phyloP scores from a whole-genome alignment of 495 filamentous ascomycete genomes.

The Polyplosphaeria fusca region DNA sequence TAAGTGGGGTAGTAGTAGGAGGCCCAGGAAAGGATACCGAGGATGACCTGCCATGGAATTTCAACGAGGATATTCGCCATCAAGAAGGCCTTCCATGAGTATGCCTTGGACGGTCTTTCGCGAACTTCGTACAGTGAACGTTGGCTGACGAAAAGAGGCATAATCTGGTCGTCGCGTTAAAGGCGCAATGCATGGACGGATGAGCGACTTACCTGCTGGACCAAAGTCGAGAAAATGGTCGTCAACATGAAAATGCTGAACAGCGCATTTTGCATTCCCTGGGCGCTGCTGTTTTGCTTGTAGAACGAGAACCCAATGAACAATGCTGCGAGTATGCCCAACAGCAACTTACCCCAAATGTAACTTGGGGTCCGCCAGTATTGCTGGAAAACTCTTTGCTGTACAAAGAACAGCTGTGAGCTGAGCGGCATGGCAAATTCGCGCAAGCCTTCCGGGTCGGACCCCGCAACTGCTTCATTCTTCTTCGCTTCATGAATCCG shows the following conservation, averaged over 20 bases:
- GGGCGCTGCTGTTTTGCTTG: conserved; percentile 24
- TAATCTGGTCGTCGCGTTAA: conserved; percentile 58
- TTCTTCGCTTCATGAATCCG: conserved; percentile 12
- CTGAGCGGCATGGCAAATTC: conserved; percentile 40
- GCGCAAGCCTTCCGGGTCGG: conserved; percentile 30
- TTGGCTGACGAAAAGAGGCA: conserved; percentile 80
- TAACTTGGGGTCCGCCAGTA: conserved; percentile 86
- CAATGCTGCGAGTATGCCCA: conserved; percentile 48
- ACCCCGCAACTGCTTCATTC: conserved; percentile 32
- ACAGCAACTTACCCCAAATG: conserved; percentile 64
- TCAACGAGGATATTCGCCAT: conserved; percentile 41
- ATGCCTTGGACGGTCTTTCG: conserved; percentile 81
- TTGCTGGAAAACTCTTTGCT: conserved; percentile 70
- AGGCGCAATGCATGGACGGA: background rate
- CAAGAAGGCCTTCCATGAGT: conserved; percentile 74
- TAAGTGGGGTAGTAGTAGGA: conserved; percentile 75
- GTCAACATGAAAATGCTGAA: conserved; percentile 84
- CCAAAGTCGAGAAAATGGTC: conserved; percentile 72
- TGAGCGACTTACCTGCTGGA: conserved; percentile 45
- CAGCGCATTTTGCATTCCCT: conserved; percentile 56
- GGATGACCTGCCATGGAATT: conserved; percentile 43
- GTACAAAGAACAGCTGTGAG: conserved; percentile 52
- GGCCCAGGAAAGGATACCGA: conserved; percentile 67
- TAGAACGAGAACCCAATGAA: conserved; percentile 85
- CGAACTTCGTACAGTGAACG: conserved; percentile 80